Base-by-base conservation (phyloP, 2,329 filamentous ascomycete species). In the Hypoxylon sp. region DNA sequence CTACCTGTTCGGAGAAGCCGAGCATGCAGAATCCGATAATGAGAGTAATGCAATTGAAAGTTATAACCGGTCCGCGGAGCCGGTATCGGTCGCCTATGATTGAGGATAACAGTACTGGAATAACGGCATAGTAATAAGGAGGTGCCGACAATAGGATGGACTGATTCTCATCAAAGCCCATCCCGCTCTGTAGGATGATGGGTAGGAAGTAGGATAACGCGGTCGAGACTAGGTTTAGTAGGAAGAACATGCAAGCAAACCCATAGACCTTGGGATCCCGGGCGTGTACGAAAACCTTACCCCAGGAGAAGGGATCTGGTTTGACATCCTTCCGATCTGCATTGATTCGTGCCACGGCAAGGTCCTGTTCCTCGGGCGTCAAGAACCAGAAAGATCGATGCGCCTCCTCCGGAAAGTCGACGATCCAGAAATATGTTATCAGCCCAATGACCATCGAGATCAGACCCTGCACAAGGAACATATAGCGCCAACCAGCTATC, bases 391-490 rank as follows among this genome's bases (percentile, higher is more conserved):
- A 85, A 55, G 86, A 89, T 11, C 78, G 79, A 57, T 87, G 81
- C 0, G 87, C 82, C 25, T 87, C 82, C 71, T 91, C 89, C 0
- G 89, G 89, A 68, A 92, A 91, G 73, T 91, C 89, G 45, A 91
- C 82, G 80, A 92, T 91, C 89, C 89, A 91, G 83, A 88, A 90
- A 73, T 89, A 91, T 0, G 89, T 90, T 11, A 84, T 63, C 30
- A 90, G 72, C 2, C 89, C 89, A 19, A 92, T 78, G 21, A 88
- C 77, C 65, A 84, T 83, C 3, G 89, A 84, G 70, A 91, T 87
- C 9, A 86, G 73, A 0, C 90, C 89, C 72, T 91, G 89, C 0
- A 91, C 87, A 0, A 91, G 76, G 70, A 89, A 92, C 88, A 91
- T 91, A 83, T 87, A 91, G 28, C 88, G 85, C 89, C 89, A 91